Evolutionary conservation across 2,329 filamentous ascomycete genomes (phyloP).

Genomic region (Arthrocladium fulminans): DNA sequence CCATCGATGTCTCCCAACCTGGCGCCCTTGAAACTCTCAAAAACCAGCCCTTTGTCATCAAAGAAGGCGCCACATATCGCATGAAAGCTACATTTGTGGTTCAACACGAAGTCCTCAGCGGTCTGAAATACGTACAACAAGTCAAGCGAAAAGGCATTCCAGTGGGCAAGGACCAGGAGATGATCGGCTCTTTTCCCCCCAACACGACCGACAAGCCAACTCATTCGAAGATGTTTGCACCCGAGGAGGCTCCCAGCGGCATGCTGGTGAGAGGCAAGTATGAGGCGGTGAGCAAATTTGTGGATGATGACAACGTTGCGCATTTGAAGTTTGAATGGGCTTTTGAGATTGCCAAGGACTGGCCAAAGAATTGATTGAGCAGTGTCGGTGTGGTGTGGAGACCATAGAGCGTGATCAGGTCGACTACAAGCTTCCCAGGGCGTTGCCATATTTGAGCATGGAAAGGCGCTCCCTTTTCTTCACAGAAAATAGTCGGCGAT

Average conservation of each 20-base stretch:
- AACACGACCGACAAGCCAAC: slow-evolving; percentile 78
- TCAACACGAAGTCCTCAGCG: slow-evolving; percentile 90
- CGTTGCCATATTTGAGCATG: not conserved
- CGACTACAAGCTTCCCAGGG: not conserved
- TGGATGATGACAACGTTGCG: slow-evolving; percentile 87
- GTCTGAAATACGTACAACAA: slow-evolving; percentile 89
- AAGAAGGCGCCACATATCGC: slow-evolving; percentile 86
- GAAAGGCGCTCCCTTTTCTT: slow-evolving; percentile 30
- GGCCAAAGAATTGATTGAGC: slow-evolving; percentile 47
- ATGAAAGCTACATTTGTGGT: slow-evolving; percentile 95
- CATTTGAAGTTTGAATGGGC: slow-evolving; percentile 93
- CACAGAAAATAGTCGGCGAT: slow-evolving; percentile 61
- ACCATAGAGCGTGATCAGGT: not conserved
- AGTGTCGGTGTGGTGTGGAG: too few relatives aligned
- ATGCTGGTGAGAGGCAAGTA: slow-evolving; percentile 88
- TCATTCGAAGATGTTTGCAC: slow-evolving; percentile 73
- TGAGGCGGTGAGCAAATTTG: slow-evolving; percentile 77
- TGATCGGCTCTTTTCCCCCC: not conserved
- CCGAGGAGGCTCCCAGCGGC: slow-evolving; percentile 84
- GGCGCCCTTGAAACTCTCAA: slow-evolving; percentile 71
- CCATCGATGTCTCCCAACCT: slow-evolving; percentile 71
- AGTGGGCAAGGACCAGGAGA: slow-evolving; percentile 60
- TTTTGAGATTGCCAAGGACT: slow-evolving; percentile 95
- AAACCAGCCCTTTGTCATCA: slow-evolving; percentile 91
- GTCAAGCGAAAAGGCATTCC: slow-evolving; percentile 82